A percentile compares a stretch with the other conserved stretches of the same genome.
These are phyloP conservation scores for Smallanthus sonchifolius DNA, from an alignment of 129 eudicot genomes.

Conservation along the genomic window DNA sequence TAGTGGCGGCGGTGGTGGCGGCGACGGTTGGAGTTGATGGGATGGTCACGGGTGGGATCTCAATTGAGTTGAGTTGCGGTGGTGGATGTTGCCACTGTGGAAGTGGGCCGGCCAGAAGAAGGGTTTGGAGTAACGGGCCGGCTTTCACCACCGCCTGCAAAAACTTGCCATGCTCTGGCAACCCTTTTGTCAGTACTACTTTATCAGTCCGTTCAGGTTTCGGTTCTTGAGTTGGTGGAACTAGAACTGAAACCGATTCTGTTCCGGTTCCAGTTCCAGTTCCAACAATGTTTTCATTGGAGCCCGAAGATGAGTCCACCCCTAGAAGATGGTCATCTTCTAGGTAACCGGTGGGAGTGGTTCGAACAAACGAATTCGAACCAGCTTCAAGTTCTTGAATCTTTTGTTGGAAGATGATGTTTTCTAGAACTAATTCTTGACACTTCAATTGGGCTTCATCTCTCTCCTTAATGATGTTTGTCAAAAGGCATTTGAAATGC, in stretches of 20 bases:
- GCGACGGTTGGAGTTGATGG: conserved; percentile 31
- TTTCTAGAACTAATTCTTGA: conserved; percentile 52
- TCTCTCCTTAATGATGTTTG: conserved; percentile 55
- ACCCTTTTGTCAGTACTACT: conserved; percentile 32
- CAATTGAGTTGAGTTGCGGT: conserved; percentile 69
- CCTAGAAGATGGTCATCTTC: conserved; percentile 40
- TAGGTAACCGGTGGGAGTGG: conserved; percentile 24
- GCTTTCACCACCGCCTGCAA: conserved; percentile 82
- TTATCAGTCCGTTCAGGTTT: conserved; percentile 25
- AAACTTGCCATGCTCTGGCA: conserved; percentile 83
- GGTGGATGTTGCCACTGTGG: conserved; percentile 98
- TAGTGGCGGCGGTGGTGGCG: background rate
- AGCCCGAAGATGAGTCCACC: conserved; percentile 46
- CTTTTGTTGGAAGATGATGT: conserved; percentile 46
- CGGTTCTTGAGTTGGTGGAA: conserved; percentile 19
- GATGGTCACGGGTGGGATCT: conserved; percentile 81
- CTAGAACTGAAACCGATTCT: conserved; percentile 2
- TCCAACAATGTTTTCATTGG: conserved; percentile 36
- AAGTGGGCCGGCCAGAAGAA: conserved; percentile 82
- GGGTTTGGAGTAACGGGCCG: conserved; percentile 87
- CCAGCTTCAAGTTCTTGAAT: conserved; percentile 32
- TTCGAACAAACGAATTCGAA: conserved; percentile 19
- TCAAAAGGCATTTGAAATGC: conserved; percentile 53
- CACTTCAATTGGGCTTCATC: conserved; percentile 65
- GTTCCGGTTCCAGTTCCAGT: conserved; percentile 24